Conservation (phyloP, 2,329 filamentous ascomycete species). For the Penicillium italicum region DNA sequence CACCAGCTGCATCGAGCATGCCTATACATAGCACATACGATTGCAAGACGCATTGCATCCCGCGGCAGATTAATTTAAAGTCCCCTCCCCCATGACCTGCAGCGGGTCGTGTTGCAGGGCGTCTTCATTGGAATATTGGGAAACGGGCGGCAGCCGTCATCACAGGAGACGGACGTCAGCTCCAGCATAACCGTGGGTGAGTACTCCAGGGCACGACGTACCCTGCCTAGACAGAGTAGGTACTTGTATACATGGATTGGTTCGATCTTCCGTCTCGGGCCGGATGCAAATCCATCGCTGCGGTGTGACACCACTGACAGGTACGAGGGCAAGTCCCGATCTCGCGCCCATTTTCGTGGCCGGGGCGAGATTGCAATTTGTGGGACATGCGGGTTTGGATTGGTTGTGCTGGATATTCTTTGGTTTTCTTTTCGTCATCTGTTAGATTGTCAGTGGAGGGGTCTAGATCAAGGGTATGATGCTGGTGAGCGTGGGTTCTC, state of each 20-base stretch:
- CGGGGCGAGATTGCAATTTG: constrained; percentile 13
- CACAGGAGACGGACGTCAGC: constrained; percentile 13
- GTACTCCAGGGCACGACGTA: neutral
- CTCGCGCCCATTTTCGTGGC: constrained; percentile 12
- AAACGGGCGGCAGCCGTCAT: constrained; percentile 5
- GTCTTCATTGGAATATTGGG: neutral
- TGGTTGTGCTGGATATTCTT: neutral
- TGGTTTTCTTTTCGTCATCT: neutral
- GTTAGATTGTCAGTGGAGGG: neutral
- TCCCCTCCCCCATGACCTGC: neutral
- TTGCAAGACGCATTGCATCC: constrained; percentile 3
- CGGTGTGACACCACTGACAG: constrained; percentile 21
- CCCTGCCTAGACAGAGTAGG: neutral
- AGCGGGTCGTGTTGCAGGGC: constrained; percentile 2
- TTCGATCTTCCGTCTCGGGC: constrained; percentile 14
- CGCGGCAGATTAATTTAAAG: constrained; percentile 15
- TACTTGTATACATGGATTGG: constrained; percentile 3
- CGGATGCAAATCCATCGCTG: constrained; percentile 17
- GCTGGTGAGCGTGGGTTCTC: neutral
- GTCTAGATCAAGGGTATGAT: neutral
- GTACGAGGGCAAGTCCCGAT: constrained; percentile 16
- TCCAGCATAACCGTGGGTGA: neutral
- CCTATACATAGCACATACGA: constrained; percentile 5
- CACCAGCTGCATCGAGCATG: neutral
- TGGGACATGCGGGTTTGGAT: constrained; percentile 10